Percentiles rank a stretch among this genome's conserved stretches.
Conservation (phyloP, 148 eudicot genomes). For the Polygonum aviculare region DNA sequence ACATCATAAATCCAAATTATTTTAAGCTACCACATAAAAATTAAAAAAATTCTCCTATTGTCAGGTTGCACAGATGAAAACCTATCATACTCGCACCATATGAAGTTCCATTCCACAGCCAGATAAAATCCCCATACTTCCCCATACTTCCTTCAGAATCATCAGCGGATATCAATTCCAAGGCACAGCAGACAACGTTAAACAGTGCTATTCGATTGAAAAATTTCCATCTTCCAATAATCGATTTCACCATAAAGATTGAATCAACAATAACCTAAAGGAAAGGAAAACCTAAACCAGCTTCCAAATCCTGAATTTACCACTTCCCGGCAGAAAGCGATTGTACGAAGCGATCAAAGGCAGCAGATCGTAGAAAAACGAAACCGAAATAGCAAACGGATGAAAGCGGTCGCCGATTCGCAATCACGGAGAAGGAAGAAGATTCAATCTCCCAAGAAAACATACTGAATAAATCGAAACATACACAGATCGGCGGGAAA, state of each 20-base stretch:
- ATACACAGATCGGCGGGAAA: not conserved
- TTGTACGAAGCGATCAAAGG: not conserved
- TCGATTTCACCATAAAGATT: not conserved
- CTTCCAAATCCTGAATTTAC: not conserved
- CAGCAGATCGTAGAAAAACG: not conserved
- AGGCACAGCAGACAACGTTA: not conserved
- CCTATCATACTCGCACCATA: not conserved
- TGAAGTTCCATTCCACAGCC: not conserved
- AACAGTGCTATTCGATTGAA: not conserved
- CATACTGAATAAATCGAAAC: not conserved
- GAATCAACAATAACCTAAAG: not conserved
- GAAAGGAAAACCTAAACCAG: not conserved
- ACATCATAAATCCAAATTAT: not conserved
- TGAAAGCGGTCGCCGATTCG: not conserved
- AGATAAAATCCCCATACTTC: not conserved
- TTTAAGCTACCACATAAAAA: not conserved
- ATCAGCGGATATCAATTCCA: not conserved
- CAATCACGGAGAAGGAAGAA: not conserved
- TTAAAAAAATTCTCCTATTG: not conserved
- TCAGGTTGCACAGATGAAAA: not conserved
- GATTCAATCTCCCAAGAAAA: not conserved
- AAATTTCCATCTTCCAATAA: not conserved
- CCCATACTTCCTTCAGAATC: not conserved
- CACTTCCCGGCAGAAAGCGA: not conserved
- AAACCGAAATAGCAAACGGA: not conserved